Conservation (phyloP, 768 basidiomycete genomes). For the Solioccasus polychromus region DNA sequence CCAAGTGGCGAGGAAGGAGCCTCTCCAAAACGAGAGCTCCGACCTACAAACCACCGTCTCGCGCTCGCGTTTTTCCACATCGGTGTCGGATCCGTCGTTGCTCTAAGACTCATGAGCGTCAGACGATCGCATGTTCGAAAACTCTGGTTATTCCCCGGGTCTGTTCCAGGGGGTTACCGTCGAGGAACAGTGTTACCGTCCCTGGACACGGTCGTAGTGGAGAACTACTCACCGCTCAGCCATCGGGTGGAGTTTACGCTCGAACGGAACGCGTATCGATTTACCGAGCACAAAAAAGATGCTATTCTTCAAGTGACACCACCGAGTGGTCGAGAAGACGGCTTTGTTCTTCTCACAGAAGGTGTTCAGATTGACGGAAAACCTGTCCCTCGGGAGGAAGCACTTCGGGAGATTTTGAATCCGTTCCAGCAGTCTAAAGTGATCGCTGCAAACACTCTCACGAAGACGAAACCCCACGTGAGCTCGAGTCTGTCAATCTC, state of each 20-base stretch:
- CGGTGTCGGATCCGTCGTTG: slow-evolving; percentile 28
- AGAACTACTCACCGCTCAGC: slow-evolving; percentile 21
- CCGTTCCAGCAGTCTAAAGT: slow-evolving; percentile 10
- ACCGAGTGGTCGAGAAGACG: slow-evolving; percentile 14
- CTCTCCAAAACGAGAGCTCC: slow-evolving; percentile 21
- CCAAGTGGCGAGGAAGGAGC: slow-evolving; percentile 12
- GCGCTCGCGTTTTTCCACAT: slow-evolving; percentile 28
- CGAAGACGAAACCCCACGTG: slow-evolving; percentile 17
- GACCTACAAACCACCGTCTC: slow-evolving; percentile 29
- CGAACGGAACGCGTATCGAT: slow-evolving; percentile 23
- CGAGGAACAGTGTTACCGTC: slow-evolving; percentile 14
- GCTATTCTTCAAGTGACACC: slow-evolving; percentile 18
- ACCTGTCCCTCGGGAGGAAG: slow-evolving; percentile 15
- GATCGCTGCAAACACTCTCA: neutral
- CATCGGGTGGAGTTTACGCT: slow-evolving; percentile 23
- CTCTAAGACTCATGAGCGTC: slow-evolving; percentile 24
- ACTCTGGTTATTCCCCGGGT: slow-evolving; percentile 29
- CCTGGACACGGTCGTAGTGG: slow-evolving; percentile 26
- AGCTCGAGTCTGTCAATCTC: slow-evolving; percentile 2
- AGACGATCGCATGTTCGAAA: slow-evolving; percentile 30
- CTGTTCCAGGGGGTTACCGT: slow-evolving; percentile 24
- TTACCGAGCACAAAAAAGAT: slow-evolving; percentile 18
- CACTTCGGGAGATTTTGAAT: slow-evolving; percentile 21
- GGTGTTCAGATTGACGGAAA: slow-evolving; percentile 27
- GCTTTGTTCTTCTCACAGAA: slow-evolving; percentile 20